Conservation (phyloP, 2,329 filamentous ascomycete genomes). For the Fusarium sp. region DNA sequence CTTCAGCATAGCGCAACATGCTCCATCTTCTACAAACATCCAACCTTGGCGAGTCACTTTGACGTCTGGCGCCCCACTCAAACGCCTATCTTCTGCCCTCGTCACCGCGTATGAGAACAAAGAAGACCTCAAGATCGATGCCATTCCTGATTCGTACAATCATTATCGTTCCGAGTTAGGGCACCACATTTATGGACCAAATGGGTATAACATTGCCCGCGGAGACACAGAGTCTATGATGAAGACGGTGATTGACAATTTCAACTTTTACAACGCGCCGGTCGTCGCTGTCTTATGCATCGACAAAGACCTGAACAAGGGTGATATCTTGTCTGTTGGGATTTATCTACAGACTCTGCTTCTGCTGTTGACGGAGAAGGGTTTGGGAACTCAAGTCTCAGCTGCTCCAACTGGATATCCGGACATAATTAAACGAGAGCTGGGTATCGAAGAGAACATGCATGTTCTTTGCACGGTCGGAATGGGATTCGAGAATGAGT, state of each 20-base stretch:
- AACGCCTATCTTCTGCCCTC: slow-evolving; percentile 4
- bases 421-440: slow-evolving; percentile 13
- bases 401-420: slow-evolving; percentile 25
- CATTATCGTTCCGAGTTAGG: slow-evolving; percentile 35
- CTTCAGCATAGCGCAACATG: slow-evolving; percentile 26
- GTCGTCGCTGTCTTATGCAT: slow-evolving; percentile 31
- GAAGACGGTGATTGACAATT: slow-evolving; percentile 30
- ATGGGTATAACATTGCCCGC: slow-evolving; percentile 31
- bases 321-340: slow-evolving; percentile 33
- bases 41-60: slow-evolving; percentile 27
- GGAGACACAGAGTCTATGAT: slow-evolving; percentile 22
- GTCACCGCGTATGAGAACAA: not conserved
- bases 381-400: slow-evolving; percentile 27
- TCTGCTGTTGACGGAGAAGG: slow-evolving; percentile 29
- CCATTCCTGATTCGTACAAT: slow-evolving; percentile 23
- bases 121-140: slow-evolving; percentile 2
- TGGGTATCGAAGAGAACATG: slow-evolving; percentile 12
- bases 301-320: slow-evolving; percentile 5
- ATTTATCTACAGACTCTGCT: slow-evolving; percentile 39
- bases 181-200: slow-evolving; percentile 26
- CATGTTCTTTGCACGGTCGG: slow-evolving; percentile 23
- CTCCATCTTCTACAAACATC: slow-evolving; percentile 28
- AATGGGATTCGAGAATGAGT: slow-evolving; percentile 28
- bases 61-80: slow-evolving; percentile 12
- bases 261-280: slow-evolving; percentile 38